Base-by-base conservation (phyloP, 2,329 filamentous ascomycete genomes). In the Phaeosphaeriaceae sp. region DNA sequence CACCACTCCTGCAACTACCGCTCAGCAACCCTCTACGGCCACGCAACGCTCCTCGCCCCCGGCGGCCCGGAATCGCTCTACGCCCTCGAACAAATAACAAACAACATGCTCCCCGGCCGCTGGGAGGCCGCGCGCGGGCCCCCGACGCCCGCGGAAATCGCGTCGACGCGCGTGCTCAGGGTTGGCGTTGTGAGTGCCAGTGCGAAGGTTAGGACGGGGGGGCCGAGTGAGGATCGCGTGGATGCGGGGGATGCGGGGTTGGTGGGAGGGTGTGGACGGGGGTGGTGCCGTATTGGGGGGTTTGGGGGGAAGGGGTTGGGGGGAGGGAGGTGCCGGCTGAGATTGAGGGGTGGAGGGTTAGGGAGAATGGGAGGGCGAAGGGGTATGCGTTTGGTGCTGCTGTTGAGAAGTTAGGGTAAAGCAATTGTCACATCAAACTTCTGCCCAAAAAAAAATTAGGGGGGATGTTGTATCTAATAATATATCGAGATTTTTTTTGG, bases 261-360 rank as follows among this genome's bases (percentile, higher is more conserved):
- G 39, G 57, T 54, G 46, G 30, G 30, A 54, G 46, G 7, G 54
- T 61, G 2, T 74, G 71, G 71, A 72, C 71, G 26, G 71, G 71
- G 1, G 68, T 72, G 2, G 63, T 74, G 47, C 71, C 71, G 29
- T 59, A 58, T 32, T 74, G 67, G 66, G 54, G 58, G 12, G 53
- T 58, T 29, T 72, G 66, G 65, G 70, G 70, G 4, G 64, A 68
- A 55, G 66, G 68, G 16, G 56, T 71, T 3, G 70, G 75, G 26
- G 66, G 79, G 9, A 68, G 74, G 23, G 68, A 79, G 7, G 74
- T 89, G n/a, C n/a, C n/a, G 15, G 89, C 90, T 7, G 77, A 72
- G 52, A 74, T 93, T 45, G 73, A 64, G 41, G 74, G 74, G 42
- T 71, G 67, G 67, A 62, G 65, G 55, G 29, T 61, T 7, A 41